Percentiles rank a stretch among this genome's conserved stretches.
Conservation (phyloP, 2,329 filamentous ascomycete genomes). For the Trichoderma harzianum region DNA sequence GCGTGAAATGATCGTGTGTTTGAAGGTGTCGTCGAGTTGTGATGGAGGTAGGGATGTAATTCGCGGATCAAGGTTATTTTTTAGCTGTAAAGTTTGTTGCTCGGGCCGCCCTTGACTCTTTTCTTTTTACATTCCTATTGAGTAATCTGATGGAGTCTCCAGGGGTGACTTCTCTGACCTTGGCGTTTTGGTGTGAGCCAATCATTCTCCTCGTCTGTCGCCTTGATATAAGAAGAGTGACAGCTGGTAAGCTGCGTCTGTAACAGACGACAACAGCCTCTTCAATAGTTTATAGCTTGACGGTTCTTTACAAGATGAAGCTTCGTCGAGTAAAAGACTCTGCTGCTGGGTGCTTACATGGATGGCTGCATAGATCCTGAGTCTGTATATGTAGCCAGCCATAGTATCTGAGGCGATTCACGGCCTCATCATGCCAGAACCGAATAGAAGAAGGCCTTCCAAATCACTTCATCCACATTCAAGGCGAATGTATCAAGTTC, state of each 20-base stretch:
- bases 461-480: not conserved
- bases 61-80: not conserved
- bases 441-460: not conserved
- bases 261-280: not conserved
- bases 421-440: not conserved
- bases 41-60: not conserved
- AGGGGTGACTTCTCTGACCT: not conserved
- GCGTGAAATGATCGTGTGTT: not conserved
- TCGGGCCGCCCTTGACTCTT: not conserved
- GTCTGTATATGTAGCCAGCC: not conserved
- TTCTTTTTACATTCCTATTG: not conserved
- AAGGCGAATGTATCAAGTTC: too few relatives aligned
- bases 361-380: not conserved
- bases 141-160: not conserved
- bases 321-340: not conserved
- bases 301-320: not conserved
- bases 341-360: not conserved
- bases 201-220: not conserved
- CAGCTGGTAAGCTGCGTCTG: not conserved
- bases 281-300: not conserved
- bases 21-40: not conserved
- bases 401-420: not conserved
- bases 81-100: not conserved
- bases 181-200: not conserved
- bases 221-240: not conserved